Evolutionary conservation across 192 early-diverging fungal species (phyloP).

Genomic region (Coemansia sp.): DNA sequence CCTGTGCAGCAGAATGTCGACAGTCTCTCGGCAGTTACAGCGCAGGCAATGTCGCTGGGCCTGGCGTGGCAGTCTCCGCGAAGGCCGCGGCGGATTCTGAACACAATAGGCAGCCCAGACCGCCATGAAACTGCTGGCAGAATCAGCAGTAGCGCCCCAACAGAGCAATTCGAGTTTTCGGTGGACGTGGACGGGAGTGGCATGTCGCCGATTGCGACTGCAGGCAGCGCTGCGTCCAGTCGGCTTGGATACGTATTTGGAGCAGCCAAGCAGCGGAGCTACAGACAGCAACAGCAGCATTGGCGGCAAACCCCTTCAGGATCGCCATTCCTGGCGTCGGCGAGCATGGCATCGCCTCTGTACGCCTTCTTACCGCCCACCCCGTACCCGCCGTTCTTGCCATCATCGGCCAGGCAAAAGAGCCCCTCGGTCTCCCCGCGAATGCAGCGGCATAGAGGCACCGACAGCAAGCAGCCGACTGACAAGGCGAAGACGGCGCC

Average conservation of each 20-base stretch:
- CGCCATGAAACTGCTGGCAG: background rate
- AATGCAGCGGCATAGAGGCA: conserved; percentile 5
- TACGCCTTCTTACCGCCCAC: background rate
- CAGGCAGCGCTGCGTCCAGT: background rate
- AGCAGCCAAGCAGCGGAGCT: conserved; percentile 11
- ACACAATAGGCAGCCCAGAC: background rate
- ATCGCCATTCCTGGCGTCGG: background rate
- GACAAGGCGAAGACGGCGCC: background rate
- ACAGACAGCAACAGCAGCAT: conserved; percentile 14
- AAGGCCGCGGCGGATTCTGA: background rate
- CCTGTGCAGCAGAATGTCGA: background rate
- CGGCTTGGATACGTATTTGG: background rate
- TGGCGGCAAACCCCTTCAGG: background rate
- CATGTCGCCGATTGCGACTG: background rate
- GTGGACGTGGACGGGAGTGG: background rate
- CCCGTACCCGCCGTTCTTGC: background rate
- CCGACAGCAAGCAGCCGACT: background rate
- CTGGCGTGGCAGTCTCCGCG: background rate
- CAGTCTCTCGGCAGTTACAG: conserved; percentile 5
- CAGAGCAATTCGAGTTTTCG: background rate
- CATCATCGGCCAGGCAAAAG: background rate
- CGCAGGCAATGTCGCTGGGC: conserved; percentile 3
- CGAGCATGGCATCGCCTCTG: background rate
- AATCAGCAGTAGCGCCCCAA: background rate
- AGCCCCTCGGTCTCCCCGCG: background rate